These are phyloP conservation scores for Lentithecium fluviatile DNA, from an alignment of 495 filamentous ascomycete genomes.

Conservation along the genomic window DNA sequence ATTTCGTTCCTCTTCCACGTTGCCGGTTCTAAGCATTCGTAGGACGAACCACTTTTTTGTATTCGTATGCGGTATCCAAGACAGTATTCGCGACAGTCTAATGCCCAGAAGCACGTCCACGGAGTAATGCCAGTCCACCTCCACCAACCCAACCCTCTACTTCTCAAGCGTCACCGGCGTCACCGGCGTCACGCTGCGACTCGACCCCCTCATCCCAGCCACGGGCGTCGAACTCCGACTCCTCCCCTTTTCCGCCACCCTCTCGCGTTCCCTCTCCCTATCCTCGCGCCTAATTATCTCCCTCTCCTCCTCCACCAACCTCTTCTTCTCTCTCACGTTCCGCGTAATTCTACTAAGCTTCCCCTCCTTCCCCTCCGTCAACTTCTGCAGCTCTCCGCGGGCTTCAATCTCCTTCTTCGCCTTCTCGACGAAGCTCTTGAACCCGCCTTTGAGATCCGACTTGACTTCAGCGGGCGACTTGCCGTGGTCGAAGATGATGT, in stretches of 20 bases:
- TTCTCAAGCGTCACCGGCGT: slow-evolving; percentile 10
- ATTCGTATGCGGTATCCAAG: not conserved
- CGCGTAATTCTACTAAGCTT: slow-evolving; percentile 11
- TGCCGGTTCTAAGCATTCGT: too few species aligned
- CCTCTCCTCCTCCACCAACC: slow-evolving; percentile 27
- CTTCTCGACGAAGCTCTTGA: slow-evolving; percentile 22
- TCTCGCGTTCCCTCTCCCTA: slow-evolving; percentile 1
- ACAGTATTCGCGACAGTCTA: not conserved
- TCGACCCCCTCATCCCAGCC: slow-evolving; percentile 2
- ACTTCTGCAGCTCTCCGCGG: slow-evolving; percentile 15
- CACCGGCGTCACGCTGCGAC: not conserved
- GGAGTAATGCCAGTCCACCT: too few species aligned
- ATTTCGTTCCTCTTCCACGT: too few species aligned
- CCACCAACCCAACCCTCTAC: not conserved
- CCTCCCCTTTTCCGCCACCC: not conserved
- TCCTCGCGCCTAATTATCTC: slow-evolving; percentile 22
- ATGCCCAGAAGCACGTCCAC: too few species aligned
- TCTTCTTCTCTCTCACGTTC: slow-evolving; percentile 17
- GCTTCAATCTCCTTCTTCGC: slow-evolving; percentile 17
- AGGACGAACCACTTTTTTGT: not conserved
- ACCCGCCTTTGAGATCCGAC: slow-evolving; percentile 10
- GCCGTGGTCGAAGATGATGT: slow-evolving; percentile 30
- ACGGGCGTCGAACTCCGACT: slow-evolving; percentile 11
- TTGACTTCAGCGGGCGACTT: slow-evolving; percentile 1
- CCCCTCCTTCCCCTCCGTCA: slow-evolving; percentile 15